Evolutionary conservation across 192 early-diverging fungal species (phyloP), one percentile per base, ranked within the genome.

Genomic region (Coemansia sp.): DNA sequence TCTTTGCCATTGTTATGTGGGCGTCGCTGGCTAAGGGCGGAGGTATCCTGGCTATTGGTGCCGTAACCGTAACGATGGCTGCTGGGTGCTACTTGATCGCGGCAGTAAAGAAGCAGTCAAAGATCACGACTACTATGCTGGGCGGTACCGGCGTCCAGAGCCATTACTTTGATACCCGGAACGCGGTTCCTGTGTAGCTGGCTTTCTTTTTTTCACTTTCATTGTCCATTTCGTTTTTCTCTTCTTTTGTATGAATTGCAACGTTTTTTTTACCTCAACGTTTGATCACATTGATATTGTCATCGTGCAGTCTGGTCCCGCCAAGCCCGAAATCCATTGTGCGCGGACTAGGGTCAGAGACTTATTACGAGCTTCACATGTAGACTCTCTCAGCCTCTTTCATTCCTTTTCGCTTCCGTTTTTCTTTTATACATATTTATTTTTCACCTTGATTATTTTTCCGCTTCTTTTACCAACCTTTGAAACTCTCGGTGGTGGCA

Each of bases 1-100:
- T 73, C n/a, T 84, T 84, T 75, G 74, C 83, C 1, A 62, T 69
- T 11, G 69, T 84, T 32, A 84, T 80, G 77, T 84, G 83, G 83
- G 70, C 83, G 41, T 84, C 83, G 59, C 59, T 84, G 61, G 70
- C 83, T 6, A 70, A 77, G 55, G 64, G 70, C 67, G 73, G 77
- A 38, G 72, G 77, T 1, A 58, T 84, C 1, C 66, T 84, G 59
- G 78, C 70, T 8, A 74, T 84, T 61, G 83, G 77, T 2, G 83
- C 83, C 4, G 69, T 65, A 1, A 77, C 78, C 4, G 61, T 74
- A 6, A 80, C 83, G 22, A 15, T 84, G 50, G 68, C 83, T 4
- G 74, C 74, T 18, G 41, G 16, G 22, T 80, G 74, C 71, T 84
- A 84, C 59, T 55, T 78, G 2, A 62, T 84, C 20, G 77, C 83